phyloP scores from a whole-genome alignment of 345 rosid species.

The Syzygium grande region DNA sequence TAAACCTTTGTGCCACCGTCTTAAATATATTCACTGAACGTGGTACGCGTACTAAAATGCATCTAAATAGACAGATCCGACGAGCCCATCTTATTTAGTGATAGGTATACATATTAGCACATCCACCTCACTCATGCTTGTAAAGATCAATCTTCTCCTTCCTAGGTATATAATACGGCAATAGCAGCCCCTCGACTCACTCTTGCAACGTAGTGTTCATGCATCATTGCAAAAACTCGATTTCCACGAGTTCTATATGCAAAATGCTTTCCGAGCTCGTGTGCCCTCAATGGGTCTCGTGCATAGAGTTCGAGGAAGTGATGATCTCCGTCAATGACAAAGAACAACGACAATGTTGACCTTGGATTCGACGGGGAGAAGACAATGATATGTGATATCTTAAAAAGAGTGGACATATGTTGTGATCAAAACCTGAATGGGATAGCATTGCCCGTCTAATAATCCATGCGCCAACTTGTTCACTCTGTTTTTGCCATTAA shows the following conservation, averaged over 20 bases:
- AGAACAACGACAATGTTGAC: not conserved
- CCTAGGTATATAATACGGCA: not conserved
- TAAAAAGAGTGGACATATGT: not conserved
- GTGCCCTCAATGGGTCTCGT: not conserved
- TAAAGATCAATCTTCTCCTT: not conserved
- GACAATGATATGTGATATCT: not conserved
- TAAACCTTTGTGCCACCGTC: not conserved
- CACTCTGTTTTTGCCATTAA: not conserved
- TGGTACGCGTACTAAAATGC: not conserved
- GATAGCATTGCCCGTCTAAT: not conserved
- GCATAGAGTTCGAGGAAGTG: not conserved
- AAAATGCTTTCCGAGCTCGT: not conserved
- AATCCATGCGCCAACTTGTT: not conserved
- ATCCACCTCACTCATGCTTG: not conserved
- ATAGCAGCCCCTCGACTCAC: not conserved
- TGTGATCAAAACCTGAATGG: not conserved
- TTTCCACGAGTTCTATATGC: accelerated
- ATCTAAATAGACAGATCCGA: not conserved
- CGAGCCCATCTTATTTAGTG: not conserved
- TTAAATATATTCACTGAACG: not conserved
- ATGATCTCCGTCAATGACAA: not conserved
- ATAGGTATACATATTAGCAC: not conserved
- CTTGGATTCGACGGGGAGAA: not conserved
- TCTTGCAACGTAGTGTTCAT: not conserved
- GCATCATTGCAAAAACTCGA: not conserved